phyloP scores from a whole-genome alignment of 2,329 filamentous ascomycete genomes.

The Aspergillus aculeatus region DNA sequence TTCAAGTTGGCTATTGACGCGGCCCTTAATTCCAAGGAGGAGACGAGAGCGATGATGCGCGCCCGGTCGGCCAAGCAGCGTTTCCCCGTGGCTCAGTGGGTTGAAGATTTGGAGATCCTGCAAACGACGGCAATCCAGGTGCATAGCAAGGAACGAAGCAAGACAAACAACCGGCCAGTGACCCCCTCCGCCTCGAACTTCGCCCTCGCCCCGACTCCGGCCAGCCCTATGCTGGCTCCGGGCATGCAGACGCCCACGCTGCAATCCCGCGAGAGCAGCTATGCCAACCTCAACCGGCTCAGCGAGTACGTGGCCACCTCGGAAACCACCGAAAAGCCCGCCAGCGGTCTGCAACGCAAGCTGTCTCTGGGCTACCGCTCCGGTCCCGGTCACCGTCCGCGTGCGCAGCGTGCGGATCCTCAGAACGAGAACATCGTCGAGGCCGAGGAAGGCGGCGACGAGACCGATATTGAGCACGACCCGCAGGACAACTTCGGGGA shows the following conservation, averaged over 20 bases:
- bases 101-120: constrained; percentile 61
- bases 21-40: constrained; percentile 56
- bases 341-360: constrained; percentile 32
- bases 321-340: constrained; percentile 31
- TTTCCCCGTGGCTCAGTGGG: constrained; percentile 67
- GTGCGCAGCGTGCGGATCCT: constrained; percentile 21
- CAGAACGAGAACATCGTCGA: constrained; percentile 24
- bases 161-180: constrained; percentile 28
- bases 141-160: constrained; percentile 45
- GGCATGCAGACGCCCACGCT: constrained; percentile 30
- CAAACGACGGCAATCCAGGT: constrained; percentile 61
- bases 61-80: constrained; percentile 63
- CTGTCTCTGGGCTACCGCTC: constrained; percentile 39
- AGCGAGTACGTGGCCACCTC: constrained; percentile 26
- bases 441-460: constrained; percentile 26
- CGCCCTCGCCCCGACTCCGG: constrained; percentile 21
- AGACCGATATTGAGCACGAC: constrained; percentile 26
- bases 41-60: constrained; percentile 60
- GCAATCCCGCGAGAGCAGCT: constrained; percentile 27
- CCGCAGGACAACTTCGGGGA: constrained; percentile 38
- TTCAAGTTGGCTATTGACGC: constrained; percentile 62
- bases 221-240: constrained; percentile 25
- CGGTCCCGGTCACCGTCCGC: constrained; percentile 37
- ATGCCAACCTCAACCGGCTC: constrained; percentile 27
- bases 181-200: constrained; percentile 40